Conservation (phyloP, 805 yeast genomes). For the Myxozyma geophila region DNA sequence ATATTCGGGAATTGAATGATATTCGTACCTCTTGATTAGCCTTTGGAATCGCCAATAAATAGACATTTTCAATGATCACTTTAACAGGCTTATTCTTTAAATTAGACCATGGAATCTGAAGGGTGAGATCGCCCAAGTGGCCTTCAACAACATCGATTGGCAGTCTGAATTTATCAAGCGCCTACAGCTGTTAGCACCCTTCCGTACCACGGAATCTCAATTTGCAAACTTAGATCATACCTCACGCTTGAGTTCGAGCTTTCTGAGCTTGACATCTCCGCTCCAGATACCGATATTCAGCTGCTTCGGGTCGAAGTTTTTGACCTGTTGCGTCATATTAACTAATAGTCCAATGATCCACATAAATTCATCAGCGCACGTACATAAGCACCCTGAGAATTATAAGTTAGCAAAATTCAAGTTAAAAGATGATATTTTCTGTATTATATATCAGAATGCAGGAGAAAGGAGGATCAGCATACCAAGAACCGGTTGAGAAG, state of each 20-base stretch:
- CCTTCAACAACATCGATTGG: slow-evolving; percentile 91
- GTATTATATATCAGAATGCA: not conserved
- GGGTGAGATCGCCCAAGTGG: slow-evolving; percentile 81
- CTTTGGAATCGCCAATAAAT: slow-evolving; percentile 78
- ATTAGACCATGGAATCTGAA: slow-evolving; percentile 97
- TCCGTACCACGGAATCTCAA: no score
- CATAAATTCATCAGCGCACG: not conserved
- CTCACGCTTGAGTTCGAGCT: slow-evolving; percentile 80
- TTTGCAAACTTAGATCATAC: slow-evolving; percentile 38
- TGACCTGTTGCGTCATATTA: slow-evolving; percentile 60
- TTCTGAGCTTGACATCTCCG: slow-evolving; percentile 88
- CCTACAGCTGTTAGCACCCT: slow-evolving; percentile 43
- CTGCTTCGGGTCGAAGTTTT: slow-evolving; percentile 94
- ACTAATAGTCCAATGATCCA: not conserved
- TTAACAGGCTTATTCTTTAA: slow-evolving; percentile 91
- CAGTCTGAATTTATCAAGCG: slow-evolving; percentile 80
- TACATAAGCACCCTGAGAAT: slow-evolving; percentile 46
- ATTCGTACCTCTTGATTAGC: slow-evolving; percentile 49
- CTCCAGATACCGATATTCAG: slow-evolving; percentile 96
- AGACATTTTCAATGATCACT: slow-evolving; percentile 83
- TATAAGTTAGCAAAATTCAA: not conserved
- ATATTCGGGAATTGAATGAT: not conserved
- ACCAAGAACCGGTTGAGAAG: slow-evolving; percentile 50
- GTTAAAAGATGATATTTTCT: slow-evolving; percentile 15
- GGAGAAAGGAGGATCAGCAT: slow-evolving; percentile 23